phyloP scores from a whole-genome alignment of 2,329 filamentous ascomycete species.

The Colletotrichum karsti region DNA sequence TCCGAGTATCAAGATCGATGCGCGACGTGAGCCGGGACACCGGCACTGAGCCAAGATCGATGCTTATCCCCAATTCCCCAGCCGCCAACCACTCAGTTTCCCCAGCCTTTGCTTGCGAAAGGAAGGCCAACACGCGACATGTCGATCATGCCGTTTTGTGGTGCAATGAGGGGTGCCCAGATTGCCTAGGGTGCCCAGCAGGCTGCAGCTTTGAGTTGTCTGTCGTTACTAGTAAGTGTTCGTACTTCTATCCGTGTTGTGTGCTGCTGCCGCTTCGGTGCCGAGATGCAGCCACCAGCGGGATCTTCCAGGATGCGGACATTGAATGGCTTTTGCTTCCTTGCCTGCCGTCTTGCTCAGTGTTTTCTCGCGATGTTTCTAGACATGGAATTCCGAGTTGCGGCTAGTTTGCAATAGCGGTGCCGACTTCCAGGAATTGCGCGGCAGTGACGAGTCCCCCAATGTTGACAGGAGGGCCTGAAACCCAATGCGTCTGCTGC shows the following conservation, averaged over 20 bases:
- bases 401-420: background rate
- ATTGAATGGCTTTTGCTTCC: background rate
- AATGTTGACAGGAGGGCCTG: constrained; percentile 11
- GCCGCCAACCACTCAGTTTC: constrained; percentile 1
- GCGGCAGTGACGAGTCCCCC: constrained; percentile 17
- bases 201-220: background rate
- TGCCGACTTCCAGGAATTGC: constrained; percentile 12
- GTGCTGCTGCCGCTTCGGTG: constrained; percentile 17
- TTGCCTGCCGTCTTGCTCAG: background rate
- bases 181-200: background rate
- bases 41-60: constrained; percentile 16
- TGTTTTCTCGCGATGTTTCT: background rate
- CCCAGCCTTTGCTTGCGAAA: constrained; percentile 3
- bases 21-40: constrained; percentile 3
- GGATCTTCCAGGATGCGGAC: background rate
- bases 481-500: constrained; percentile 12
- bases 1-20: background rate
- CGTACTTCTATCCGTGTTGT: too few relatives aligned
- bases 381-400: background rate
- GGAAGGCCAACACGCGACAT: constrained; percentile 4
- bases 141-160: background rate
- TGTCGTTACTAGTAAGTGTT: too few relatives aligned
- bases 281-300: constrained; percentile 12
- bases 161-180: background rate
- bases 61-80: background rate